A percentile compares a stretch with the other conserved stretches of the same genome.
These are phyloP conservation scores for Trapa incisa DNA, from an alignment of 345 rosid species.

Conservation along the genomic window DNA sequence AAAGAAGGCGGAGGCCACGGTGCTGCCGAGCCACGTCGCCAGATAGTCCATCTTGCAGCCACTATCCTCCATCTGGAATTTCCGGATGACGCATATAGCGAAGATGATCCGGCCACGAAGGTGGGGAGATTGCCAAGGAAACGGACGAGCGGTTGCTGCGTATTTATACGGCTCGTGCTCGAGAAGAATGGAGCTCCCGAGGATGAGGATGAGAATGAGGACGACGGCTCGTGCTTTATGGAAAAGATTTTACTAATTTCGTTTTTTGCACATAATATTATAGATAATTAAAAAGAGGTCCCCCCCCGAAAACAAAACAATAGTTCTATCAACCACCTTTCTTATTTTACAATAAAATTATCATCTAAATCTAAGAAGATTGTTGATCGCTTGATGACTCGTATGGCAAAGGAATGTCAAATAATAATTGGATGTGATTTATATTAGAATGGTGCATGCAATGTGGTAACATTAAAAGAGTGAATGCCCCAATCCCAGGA, in stretches of 20 bases:
- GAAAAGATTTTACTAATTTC: neutral
- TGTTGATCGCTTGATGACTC: too few relatives aligned
- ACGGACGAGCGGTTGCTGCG: neutral
- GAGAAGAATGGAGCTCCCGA: neutral
- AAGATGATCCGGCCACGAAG: neutral
- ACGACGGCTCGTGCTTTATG: neutral
- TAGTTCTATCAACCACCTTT: too few relatives aligned
- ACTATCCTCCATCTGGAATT: neutral
- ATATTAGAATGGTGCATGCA: too few relatives aligned
- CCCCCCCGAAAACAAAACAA: neutral
- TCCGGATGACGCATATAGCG: neutral
- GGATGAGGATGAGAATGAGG: neutral
- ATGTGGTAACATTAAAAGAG: too few relatives aligned
- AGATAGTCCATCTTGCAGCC: slow-evolving; percentile 37
- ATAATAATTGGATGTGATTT: too few relatives aligned
- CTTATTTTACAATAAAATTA: too few relatives aligned
- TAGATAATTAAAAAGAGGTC: neutral
- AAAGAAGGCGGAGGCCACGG: slow-evolving; percentile 74
- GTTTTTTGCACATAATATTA: neutral
- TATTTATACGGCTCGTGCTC: neutral
- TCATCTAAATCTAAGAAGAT: too few relatives aligned
- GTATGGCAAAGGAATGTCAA: too few relatives aligned
- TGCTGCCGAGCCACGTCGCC: slow-evolving; percentile 61
- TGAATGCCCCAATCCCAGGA: too few relatives aligned
- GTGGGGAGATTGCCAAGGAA: neutral